These are phyloP conservation scores for Achaetomium macrosporum DNA, from an alignment of 2,329 filamentous ascomycete species.

Conservation along the genomic window DNA sequence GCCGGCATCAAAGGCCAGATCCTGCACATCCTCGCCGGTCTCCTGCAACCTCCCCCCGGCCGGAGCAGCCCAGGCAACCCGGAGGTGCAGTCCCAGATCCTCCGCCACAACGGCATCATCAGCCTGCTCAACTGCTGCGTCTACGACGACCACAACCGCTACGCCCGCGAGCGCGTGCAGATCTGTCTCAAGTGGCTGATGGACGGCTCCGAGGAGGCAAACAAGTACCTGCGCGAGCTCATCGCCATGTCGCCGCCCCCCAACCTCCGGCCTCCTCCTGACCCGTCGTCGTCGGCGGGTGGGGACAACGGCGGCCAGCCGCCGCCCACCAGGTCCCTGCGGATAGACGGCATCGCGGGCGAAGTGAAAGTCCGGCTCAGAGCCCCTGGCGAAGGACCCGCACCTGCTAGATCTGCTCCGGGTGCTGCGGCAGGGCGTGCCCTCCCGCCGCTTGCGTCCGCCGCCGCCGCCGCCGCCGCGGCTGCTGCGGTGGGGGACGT, in stretches of 20 bases:
- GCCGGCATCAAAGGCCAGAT: conserved; percentile 83
- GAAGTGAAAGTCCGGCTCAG: conserved; percentile 52
- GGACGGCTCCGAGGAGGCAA: conserved; percentile 68
- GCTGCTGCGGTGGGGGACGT: not conserved
- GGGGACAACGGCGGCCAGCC: not conserved
- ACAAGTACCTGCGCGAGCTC: conserved; percentile 61
- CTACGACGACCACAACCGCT: conserved; percentile 90
- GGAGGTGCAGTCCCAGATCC: conserved; percentile 80
- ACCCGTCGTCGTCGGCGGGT: not conserved
- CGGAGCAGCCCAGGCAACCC: conserved; percentile 58
- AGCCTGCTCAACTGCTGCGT: conserved; percentile 82
- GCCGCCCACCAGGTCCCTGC: conserved; percentile 37
- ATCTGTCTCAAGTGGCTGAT: conserved; percentile 81
- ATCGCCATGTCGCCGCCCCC: conserved; percentile 36
- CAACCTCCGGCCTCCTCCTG: conserved; percentile 25
- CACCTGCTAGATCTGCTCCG: not conserved
- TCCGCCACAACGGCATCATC: conserved; percentile 78
- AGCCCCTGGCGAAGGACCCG: conserved; percentile 10
- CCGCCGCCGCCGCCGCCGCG: not conserved
- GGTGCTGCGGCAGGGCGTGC: not conserved
- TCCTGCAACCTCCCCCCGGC: conserved; percentile 74
- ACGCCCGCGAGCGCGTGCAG: conserved; percentile 85
- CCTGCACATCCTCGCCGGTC: conserved; percentile 79
- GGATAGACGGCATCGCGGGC: conserved; percentile 50
- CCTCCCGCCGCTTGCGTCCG: not conserved